Percentiles rank a stretch among this genome's conserved stretches.
phyloP scores from a whole-genome alignment of 306 rosid genomes.

The Pueraria montana region DNA sequence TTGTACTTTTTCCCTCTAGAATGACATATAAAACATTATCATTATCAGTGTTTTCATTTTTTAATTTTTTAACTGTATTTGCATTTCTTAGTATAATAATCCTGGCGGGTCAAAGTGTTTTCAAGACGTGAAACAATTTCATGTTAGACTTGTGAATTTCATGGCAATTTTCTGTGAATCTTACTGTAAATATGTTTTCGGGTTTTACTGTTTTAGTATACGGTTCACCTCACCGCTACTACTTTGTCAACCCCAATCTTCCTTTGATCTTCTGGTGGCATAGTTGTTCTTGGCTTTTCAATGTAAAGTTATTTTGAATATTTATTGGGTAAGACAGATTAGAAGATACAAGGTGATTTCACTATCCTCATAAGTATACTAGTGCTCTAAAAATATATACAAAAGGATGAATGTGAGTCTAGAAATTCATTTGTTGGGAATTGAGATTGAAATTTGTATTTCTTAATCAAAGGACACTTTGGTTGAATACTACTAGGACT shows the following conservation, averaged over 20 bases:
- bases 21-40: too few relatives aligned
- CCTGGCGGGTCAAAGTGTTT: background rate
- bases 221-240: background rate
- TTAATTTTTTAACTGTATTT: background rate
- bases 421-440: background rate
- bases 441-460: background rate
- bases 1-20: too few relatives aligned
- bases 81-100: background rate
- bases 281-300: slow-evolving; percentile 16
- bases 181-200: slow-evolving; percentile 3
- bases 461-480: background rate
- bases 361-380: background rate
- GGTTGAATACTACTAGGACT: background rate
- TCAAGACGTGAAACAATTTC: background rate
- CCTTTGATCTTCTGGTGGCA: slow-evolving; percentile 13
- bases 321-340: slow-evolving; percentile 16
- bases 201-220: background rate
- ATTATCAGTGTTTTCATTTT: background rate
- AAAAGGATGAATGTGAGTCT: background rate
- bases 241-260: slow-evolving; percentile 3
- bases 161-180: slow-evolving; percentile 28
- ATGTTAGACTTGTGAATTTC: slow-evolving; percentile 45
- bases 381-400: background rate
- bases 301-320: slow-evolving; percentile 33
- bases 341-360: slow-evolving; percentile 1